Conservation (phyloP, 176 grass and related monocot genomes). For the Zoysia japonica region DNA sequence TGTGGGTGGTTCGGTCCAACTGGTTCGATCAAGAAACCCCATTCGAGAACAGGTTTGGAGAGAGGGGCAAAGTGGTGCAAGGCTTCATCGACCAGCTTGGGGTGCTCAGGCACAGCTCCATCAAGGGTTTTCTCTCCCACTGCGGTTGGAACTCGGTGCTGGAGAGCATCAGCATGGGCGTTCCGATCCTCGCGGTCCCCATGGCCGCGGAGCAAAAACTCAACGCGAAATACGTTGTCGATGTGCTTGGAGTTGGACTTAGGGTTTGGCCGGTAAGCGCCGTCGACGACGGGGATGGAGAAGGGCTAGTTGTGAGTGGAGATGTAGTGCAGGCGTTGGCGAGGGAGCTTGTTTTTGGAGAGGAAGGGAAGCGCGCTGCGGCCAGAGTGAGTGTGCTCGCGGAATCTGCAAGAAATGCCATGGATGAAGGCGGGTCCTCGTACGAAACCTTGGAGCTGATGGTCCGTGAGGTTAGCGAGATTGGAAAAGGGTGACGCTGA, state of each 20-base stretch:
- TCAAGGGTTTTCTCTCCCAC: constrained; percentile 46
- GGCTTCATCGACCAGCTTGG: constrained; percentile 46
- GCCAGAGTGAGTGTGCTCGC: constrained; percentile 26
- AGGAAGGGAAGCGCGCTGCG: constrained; percentile 21
- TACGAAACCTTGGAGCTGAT: constrained; percentile 34
- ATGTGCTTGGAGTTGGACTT: constrained; percentile 37
- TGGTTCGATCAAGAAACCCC: not conserved
- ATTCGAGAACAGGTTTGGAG: constrained; percentile 13
- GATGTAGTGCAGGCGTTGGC: constrained; percentile 23
- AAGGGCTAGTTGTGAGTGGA: constrained; percentile 6
- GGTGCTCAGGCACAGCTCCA: constrained; percentile 26
- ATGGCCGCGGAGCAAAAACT: constrained; percentile 48
- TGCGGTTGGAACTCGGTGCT: constrained; percentile 65
- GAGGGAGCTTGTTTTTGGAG: constrained; percentile 38
- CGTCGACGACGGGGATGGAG: not conserved
- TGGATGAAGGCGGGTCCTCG: constrained; percentile 45
- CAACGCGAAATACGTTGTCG: constrained; percentile 53
- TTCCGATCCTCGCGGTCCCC: constrained; percentile 54
- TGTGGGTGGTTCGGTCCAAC: constrained; percentile 46
- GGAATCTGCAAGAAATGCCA: not conserved
- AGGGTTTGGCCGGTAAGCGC: constrained; percentile 31
- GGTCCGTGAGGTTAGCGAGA: constrained; percentile 20
- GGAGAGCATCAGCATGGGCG: constrained; percentile 40
- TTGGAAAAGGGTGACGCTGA: not conserved
- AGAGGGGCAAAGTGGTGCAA: constrained; percentile 27